Evolutionary conservation across 2,329 filamentous ascomycete genomes (phyloP).

Genomic region (Sordariomycetes sp.): DNA sequence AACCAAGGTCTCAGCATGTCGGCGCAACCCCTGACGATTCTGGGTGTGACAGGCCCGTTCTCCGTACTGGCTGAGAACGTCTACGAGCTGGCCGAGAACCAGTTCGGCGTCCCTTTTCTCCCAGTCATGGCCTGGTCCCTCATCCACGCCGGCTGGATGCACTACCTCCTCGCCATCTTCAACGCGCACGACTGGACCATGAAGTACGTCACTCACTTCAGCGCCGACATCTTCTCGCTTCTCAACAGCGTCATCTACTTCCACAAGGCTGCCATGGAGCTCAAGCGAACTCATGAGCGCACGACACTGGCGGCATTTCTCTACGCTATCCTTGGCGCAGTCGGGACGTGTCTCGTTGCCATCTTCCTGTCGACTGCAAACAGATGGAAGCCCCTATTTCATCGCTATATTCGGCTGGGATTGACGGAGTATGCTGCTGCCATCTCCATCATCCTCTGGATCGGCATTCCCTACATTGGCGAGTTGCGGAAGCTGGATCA

Average conservation of each 20-base stretch:
- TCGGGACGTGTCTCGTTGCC: conserved; percentile 54
- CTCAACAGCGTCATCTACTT: conserved; percentile 62
- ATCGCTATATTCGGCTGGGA: conserved; percentile 51
- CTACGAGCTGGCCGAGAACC: conserved; percentile 45
- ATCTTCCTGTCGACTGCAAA: conserved; percentile 53
- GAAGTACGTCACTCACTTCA: conserved; percentile 60
- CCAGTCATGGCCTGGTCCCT: conserved; percentile 60
- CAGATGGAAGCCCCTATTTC: conserved; percentile 52
- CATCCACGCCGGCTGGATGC: conserved; percentile 58
- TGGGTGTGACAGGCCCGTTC: conserved; percentile 58
- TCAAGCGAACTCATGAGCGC: conserved; percentile 46
- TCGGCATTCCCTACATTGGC: conserved; percentile 51
- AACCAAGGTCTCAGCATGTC: conserved; percentile 28
- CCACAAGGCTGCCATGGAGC: conserved; percentile 56
- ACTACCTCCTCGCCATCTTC: conserved; percentile 53
- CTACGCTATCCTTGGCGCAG: conserved; percentile 54
- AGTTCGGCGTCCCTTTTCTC: conserved; percentile 52
- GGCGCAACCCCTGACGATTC: conserved; percentile 54
- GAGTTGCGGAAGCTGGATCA: conserved; percentile 50
- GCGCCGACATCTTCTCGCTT: conserved; percentile 57
- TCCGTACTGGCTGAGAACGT: conserved; percentile 60
- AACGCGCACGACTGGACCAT: conserved; percentile 65
- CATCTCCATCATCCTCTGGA: conserved; percentile 57
- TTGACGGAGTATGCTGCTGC: conserved; percentile 56
- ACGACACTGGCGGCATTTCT: conserved; percentile 55